These are phyloP conservation scores for Lathyrus tuberosus DNA, from an alignment of 306 rosid genomes.

Conservation along the genomic window DNA sequence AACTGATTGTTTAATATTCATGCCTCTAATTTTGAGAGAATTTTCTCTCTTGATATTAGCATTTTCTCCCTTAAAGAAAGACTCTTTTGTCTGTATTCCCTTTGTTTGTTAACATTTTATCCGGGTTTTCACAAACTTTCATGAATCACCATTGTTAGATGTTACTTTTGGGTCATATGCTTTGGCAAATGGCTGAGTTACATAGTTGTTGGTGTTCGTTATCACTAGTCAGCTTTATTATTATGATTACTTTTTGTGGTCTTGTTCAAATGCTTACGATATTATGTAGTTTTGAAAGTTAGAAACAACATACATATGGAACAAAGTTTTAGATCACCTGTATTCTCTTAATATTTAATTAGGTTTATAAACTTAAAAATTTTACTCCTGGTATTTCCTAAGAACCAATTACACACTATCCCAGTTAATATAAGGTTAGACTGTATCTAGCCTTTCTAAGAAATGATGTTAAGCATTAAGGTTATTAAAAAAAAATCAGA, in stretches of 20 bases:
- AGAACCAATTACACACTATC: background rate
- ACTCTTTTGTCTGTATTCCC: background rate
- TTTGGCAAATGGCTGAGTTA: background rate
- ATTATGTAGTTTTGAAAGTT: background rate
- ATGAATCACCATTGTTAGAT: background rate
- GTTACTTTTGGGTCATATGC: background rate
- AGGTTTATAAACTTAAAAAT: background rate
- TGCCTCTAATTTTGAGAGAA: slow-evolving; percentile 6
- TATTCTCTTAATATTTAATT: too few relatives aligned
- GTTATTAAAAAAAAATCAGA: background rate
- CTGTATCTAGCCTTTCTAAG: background rate
- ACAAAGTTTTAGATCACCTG: too few relatives aligned
- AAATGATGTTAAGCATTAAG: slow-evolving; percentile 2
- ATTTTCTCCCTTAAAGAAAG: background rate
- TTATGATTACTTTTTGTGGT: too few relatives aligned
- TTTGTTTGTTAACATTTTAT: background rate
- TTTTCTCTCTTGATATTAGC: background rate
- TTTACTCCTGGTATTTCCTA: background rate
- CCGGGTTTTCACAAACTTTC: background rate
- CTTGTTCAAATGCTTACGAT: too few relatives aligned
- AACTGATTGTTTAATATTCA: background rate
- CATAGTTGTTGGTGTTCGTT: background rate
- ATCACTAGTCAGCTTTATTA: background rate
- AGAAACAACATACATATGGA: background rate
- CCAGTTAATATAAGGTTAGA: background rate